phyloP scores from a whole-genome alignment of 257 asterid genomes.

The Gardenia jasminoides region DNA sequence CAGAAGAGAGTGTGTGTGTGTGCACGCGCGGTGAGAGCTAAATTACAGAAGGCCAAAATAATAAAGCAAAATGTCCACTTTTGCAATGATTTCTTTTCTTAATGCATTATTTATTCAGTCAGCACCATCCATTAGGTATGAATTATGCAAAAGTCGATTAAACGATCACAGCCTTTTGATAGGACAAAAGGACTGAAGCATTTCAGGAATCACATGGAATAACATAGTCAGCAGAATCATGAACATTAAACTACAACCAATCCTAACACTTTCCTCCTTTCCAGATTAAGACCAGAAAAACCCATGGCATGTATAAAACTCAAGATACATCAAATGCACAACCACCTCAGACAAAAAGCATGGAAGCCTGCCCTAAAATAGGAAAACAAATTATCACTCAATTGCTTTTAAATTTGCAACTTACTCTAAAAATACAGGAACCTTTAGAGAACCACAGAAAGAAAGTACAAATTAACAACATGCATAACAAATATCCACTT shows the following conservation, averaged over 20 bases:
- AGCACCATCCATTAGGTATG: neutral
- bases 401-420: neutral
- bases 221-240: neutral
- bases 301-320: neutral
- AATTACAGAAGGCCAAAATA: neutral
- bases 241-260: neutral
- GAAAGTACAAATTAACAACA: neutral
- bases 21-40: too few species aligned
- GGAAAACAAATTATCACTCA: neutral
- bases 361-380: neutral
- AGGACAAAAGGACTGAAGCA: neutral
- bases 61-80: neutral
- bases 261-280: neutral
- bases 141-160: neutral
- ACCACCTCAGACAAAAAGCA: neutral
- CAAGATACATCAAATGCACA: neutral
- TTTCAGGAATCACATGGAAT: neutral
- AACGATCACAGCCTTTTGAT: neutral
- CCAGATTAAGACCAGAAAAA: neutral
- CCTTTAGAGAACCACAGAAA: neutral
- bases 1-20: too few species aligned
- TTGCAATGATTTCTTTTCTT: neutral
- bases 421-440: neutral
- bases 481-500: neutral
- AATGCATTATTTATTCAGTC: neutral